Percentiles rank a stretch among this genome's conserved stretches.
Conservation (phyloP, 2,329 filamentous ascomycete genomes). For the Daldinia sp. region DNA sequence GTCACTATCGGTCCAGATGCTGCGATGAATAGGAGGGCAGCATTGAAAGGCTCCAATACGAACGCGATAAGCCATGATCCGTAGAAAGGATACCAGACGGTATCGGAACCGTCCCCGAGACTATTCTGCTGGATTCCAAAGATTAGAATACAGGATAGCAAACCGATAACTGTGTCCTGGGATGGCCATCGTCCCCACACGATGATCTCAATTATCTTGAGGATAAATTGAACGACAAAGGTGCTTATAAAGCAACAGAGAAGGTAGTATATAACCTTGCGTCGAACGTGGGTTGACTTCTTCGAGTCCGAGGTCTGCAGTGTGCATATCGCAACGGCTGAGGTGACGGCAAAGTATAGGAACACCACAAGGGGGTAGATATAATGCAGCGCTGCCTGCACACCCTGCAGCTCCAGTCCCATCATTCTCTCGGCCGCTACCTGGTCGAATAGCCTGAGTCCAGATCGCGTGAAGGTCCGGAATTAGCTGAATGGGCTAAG, state of each 20-base stretch:
- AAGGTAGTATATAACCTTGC: conserved; percentile 58
- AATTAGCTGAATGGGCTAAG: conserved; percentile 1
- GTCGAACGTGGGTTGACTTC: conserved; percentile 56
- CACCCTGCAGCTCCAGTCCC: conserved; percentile 42
- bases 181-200: conserved; percentile 56
- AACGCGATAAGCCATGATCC: conserved; percentile 72
- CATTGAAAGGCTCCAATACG: conserved; percentile 64
- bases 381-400: conserved; percentile 66
- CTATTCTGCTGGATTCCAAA: conserved; percentile 71
- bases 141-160: conserved; percentile 71
- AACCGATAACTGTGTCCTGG: conserved; percentile 65
- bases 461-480: conserved; percentile 10
- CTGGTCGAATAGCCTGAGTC: conserved; percentile 21
- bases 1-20: conserved; percentile 32
- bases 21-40: conserved; percentile 54
- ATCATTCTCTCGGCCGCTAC: conserved; percentile 35
- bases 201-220: conserved; percentile 55
- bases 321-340: conserved; percentile 64
- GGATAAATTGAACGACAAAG: conserved; percentile 62
- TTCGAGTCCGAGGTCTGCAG: conserved; percentile 60
- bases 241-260: conserved; percentile 59
- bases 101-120: conserved; percentile 62
- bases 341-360: conserved; percentile 67
- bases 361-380: conserved; percentile 68
- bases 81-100: conserved; percentile 72